Conservation (phyloP, 139 green algal species). For the Limnomonas spitsbergensis region DNA sequence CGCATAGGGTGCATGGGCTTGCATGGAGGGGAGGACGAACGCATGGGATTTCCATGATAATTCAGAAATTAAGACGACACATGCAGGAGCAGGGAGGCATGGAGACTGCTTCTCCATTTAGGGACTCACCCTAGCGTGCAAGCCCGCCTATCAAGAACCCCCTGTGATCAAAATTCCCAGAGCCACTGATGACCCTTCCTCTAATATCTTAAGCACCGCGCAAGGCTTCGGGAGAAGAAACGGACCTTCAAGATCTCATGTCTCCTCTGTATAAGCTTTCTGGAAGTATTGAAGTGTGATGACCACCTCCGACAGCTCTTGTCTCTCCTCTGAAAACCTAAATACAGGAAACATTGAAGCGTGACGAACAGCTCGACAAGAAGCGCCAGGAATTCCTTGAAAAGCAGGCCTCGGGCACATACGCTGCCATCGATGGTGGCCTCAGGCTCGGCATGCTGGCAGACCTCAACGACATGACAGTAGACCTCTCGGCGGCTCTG, state of each 20-base stretch:
- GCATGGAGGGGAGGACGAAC: neutral
- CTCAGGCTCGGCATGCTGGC: constrained; percentile 51
- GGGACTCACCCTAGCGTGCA: too few species aligned
- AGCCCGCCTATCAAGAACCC: too few species aligned
- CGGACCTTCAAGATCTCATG: too few species aligned
- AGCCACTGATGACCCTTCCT: too few species aligned
- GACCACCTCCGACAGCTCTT: too few species aligned
- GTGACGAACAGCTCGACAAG: constrained; percentile 30
- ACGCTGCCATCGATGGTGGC: neutral
- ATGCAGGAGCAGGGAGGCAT: neutral
- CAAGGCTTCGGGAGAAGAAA: too few species aligned
- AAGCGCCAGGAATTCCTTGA: constrained; percentile 34
- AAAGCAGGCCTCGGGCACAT: neutral
- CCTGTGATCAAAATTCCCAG: too few species aligned
- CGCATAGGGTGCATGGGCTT: too few species aligned
- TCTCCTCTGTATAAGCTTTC: too few species aligned
- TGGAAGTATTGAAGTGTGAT: too few species aligned
- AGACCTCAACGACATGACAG: constrained; percentile 59
- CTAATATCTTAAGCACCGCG: too few species aligned
- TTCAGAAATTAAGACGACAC: neutral
- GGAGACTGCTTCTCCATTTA: neutral
- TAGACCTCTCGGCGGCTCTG: constrained; percentile 66
- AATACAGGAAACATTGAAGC: constrained; percentile 26
- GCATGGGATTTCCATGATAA: neutral
- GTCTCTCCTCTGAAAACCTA: too few species aligned